Percentiles rank a stretch among this genome's conserved stretches.
These are phyloP conservation scores for Neurospora hispaniola DNA, from an alignment of 495 filamentous ascomycete species.

Conservation along the genomic window DNA sequence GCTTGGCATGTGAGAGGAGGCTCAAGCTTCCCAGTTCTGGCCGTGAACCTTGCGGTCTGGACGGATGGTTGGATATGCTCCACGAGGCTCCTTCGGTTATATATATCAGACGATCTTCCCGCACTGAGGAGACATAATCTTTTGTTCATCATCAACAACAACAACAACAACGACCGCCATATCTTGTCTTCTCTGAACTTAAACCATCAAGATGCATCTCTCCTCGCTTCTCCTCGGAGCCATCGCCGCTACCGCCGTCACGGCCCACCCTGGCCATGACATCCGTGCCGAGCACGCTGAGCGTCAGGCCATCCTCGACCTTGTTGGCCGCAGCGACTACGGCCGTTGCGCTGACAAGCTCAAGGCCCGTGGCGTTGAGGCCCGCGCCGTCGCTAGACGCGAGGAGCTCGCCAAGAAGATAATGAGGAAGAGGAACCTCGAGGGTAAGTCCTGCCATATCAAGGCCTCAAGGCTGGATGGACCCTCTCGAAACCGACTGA, in stretches of 20 bases:
- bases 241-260: conserved; percentile 9
- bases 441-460: neutral
- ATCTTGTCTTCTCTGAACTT: neutral
- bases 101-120: neutral
- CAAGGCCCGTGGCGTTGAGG: conserved; percentile 38
- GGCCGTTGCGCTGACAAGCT: conserved; percentile 39
- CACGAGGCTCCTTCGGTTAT: neutral
- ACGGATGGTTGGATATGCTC: neutral
- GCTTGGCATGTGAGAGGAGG: neutral
- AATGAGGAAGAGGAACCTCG: conserved; percentile 12
- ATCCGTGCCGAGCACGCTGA: conserved; percentile 34
- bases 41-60: neutral
- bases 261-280: conserved; percentile 41
- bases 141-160: neutral
- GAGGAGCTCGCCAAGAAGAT: conserved; percentile 14
- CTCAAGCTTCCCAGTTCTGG: neutral
- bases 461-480: conserved; percentile 3
- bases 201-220: conserved; percentile 10
- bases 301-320: conserved; percentile 32
- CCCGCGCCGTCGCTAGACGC: conserved; percentile 36
- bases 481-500: conserved; percentile 7
- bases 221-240: conserved; percentile 4
- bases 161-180: neutral
- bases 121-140: neutral
- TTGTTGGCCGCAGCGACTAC: conserved; percentile 28